Conservation (phyloP, 2,329 filamentous ascomycete species). For the Bipolaris zeicola region DNA sequence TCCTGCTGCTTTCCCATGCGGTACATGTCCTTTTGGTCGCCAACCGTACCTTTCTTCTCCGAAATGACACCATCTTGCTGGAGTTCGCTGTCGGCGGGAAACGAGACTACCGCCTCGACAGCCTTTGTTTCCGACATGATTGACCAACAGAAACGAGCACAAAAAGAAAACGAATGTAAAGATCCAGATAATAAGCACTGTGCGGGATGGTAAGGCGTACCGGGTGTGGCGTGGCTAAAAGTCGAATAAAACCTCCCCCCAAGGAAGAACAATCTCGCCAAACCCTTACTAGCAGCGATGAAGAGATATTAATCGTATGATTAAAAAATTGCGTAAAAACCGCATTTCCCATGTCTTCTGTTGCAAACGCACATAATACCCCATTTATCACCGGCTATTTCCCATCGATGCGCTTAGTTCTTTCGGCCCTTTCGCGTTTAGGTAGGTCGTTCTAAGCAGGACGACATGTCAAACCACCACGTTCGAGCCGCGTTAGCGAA, state of each 20-base stretch:
- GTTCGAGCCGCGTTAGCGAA: background rate
- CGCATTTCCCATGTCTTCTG: background rate
- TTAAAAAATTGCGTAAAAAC: background rate
- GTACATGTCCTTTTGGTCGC: slow-evolving; percentile 34
- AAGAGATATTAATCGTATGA: background rate
- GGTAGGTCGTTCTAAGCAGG: background rate
- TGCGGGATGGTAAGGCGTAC: background rate
- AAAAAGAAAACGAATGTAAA: background rate
- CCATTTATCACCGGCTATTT: slow-evolving; percentile 1
- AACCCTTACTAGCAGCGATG: no score
- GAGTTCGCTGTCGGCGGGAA: background rate
- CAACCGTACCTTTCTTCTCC: background rate
- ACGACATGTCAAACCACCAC: background rate
- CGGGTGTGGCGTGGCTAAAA: background rate
- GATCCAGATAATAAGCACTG: background rate
- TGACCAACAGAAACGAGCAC: background rate
- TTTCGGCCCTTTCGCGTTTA: background rate
- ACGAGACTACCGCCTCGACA: background rate
- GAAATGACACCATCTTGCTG: background rate
- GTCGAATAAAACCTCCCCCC: background rate
- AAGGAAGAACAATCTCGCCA: no score
- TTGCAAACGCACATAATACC: background rate
- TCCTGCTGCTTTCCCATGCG: slow-evolving; percentile 40
- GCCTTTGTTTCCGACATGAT: background rate
- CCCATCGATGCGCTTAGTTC: background rate